Conservation (phyloP, 163 green algal species). For the Scenedesmus sp. region DNA sequence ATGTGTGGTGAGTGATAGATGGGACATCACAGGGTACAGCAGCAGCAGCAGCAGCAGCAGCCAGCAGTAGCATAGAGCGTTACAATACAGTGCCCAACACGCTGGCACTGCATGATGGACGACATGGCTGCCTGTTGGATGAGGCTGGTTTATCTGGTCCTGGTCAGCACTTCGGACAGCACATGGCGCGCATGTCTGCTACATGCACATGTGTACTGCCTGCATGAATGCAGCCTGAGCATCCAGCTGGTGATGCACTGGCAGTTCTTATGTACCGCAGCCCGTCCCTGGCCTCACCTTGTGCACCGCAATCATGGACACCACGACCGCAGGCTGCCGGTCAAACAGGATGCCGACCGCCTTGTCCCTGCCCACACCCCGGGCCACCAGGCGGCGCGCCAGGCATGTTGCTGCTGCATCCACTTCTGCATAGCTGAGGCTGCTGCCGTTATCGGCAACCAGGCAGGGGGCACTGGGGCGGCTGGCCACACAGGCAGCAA, state of each 20-base stretch:
- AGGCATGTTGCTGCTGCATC: slow-evolving; percentile 5
- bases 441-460: neutral
- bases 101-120: no score
- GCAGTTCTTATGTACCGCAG: neutral
- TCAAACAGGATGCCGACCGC: slow-evolving; percentile 5
- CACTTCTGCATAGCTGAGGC: neutral
- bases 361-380: neutral
- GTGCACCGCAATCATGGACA: slow-evolving; percentile 21
- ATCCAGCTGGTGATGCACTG: neutral
- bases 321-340: neutral
- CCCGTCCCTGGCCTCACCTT: neutral
- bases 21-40: neutral
- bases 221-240: no score
- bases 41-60: neutral
- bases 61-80: neutral
- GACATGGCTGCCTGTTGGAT: no score
- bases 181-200: no score
- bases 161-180: no score
- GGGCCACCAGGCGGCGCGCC: neutral
- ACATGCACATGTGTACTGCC: no score
- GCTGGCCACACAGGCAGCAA: neutral
- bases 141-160: no score
- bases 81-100: no score
- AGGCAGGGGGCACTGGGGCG: neutral
- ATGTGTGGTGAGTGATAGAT: neutral